Base-by-base conservation (phyloP, 1,284 basidiomycete genomes). In the Ceratobasidium sp. region DNA sequence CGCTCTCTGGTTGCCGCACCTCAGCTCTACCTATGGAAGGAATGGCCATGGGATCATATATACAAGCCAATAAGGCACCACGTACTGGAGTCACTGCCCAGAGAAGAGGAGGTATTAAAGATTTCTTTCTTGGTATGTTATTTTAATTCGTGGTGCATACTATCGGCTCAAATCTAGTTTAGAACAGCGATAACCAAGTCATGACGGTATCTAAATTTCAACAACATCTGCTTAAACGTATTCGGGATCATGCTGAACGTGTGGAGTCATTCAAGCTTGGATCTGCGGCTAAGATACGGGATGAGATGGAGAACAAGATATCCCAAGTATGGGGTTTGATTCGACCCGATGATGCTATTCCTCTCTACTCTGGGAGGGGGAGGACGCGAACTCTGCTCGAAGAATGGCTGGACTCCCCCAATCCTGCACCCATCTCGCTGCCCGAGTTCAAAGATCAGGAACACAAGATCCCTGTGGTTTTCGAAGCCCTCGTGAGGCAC, bases 281-380 rank as follows among this genome's bases (percentile, higher is more conserved):
- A 14, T 7, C 1, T 48, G 65, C 46, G 4, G 12, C 4, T 10
- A 4, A 18, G 3, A 33, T 67, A 50, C 30, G 20, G 2, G 27
- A 50, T 18, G 65, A 67, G 27, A 5, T 67, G 4, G 20, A 67
- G 33, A 30, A 54, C 2, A 52, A 54, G 27, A 16, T 67, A 44
- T 52, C 65, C 20, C 65, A 67, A 20, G 48, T 52, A 27, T 67
- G 65, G 65, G 65, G 4, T 20, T 20, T 67, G 27, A 27, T 67
- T 7, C 65, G 65, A 41, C 38, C 38, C 38, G 38, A 41, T 41
- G 10, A 41, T 10, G 10, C 38, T 41, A 41, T 10, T 10, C 38
- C 38, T 10, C 38, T 41, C 27, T 30, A 30, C 27, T 30, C 27
- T 30, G 27, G 27, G 27, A 30, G 27, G 27, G 27, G 27, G 27